These are phyloP conservation scores for Salix dunnii DNA, from an alignment of 345 rosid genomes.

Conservation along the genomic window DNA sequence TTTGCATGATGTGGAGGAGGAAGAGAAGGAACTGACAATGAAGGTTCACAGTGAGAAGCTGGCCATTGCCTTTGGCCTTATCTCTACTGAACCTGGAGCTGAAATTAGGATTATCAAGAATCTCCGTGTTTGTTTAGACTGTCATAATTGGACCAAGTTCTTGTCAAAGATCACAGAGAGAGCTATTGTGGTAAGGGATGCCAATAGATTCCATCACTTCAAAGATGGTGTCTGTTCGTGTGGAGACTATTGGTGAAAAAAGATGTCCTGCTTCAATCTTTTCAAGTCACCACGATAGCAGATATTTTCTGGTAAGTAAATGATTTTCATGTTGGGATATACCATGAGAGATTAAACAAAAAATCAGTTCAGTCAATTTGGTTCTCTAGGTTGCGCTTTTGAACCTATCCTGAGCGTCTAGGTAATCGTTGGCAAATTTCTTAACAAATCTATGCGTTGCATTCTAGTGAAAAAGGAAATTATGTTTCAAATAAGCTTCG, in stretches of 20 bases:
- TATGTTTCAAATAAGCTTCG: background rate
- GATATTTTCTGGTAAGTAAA: background rate
- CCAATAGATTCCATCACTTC: constrained; percentile 81
- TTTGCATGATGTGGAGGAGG: constrained; percentile 81
- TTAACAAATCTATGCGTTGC: background rate
- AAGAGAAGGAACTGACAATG: constrained; percentile 71
- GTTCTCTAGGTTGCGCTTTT: background rate
- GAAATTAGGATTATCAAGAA: constrained; percentile 74
- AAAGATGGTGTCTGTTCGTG: constrained; percentile 73
- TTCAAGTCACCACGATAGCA: background rate
- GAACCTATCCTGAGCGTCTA: background rate
- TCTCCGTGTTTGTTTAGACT: constrained; percentile 75
- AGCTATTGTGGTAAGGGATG: constrained; percentile 72
- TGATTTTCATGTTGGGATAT: background rate
- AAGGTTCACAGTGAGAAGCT: constrained; percentile 79
- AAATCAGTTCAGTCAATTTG: background rate
- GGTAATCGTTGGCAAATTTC: background rate
- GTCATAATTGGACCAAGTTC: constrained; percentile 67
- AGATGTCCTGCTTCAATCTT: background rate
- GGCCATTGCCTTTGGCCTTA: constrained; percentile 79
- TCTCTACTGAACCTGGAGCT: constrained; percentile 57
- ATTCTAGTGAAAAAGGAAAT: background rate
- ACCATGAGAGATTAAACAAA: background rate
- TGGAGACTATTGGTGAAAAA: constrained; percentile 68
- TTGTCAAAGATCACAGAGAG: constrained; percentile 68